Evolutionary conservation across 371 early-diverging fungal genomes (phyloP), one percentile per base, ranked within the genome.

Genomic region (Gilbertella persicaria): DNA sequence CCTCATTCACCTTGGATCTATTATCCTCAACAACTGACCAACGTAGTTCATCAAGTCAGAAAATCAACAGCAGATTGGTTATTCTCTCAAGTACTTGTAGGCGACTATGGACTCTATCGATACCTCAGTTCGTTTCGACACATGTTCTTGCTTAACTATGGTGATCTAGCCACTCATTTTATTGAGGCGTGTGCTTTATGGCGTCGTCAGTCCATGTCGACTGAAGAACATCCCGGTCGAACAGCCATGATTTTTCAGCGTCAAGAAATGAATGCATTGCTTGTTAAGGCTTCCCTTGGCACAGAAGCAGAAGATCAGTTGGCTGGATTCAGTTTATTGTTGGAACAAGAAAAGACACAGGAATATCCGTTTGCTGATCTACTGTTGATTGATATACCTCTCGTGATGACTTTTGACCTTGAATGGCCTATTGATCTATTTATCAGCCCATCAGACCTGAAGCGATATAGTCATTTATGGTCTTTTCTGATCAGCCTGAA

Each of bases 361-460:
- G 17, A 49, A n/a, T 58, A 68, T 14, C 59, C 62, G 10, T 82
- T 81, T 59, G 66, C 80, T 37, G 79, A 82, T 46, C 60, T 83
- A 7, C 42, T 86, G 17, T 53, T 85, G 20, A 79, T 79, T 0
- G 55, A 61, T 16, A 58, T 74, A 9, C 82, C 79, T 4, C 59
- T 86, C n/a, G 60, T 78, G 6, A 60, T 92, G 5, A 74, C 75
- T 13, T 90, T 84, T 58, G 58, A 69, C 14, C 57, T 89, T 47
- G 50, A 65, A 24, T 92, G 92, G 92, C 92, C 92, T 0, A 65
- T 92, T 25, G 88, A 89, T 71, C 61, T 89, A n/a, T 82, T 92
- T 42, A 57, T 92, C 10, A 83, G 83, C 2, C 52, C 55, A 17
- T 66, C 66, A 9, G 88, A 89, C 49, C 48, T 92, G 42, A 60